Base-by-base conservation (phyloP, 148 eudicot genomes). In the Mesembryanthemum crystallinum region DNA sequence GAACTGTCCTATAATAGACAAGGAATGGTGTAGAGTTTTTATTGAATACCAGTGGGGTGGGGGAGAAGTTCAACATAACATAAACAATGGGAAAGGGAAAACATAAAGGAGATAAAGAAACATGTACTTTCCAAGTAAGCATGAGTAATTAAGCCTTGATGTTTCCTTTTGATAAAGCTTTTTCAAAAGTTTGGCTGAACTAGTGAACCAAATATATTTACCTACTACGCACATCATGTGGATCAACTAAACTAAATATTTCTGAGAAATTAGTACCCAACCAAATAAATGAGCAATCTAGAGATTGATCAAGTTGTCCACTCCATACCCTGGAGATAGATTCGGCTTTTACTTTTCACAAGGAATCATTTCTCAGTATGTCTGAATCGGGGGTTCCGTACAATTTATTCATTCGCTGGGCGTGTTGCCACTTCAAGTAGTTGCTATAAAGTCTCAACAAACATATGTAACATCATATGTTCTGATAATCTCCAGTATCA, bases 101-200 rank as follows among this genome's bases (percentile, higher is more conserved):
- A 30, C 21, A 63, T 29, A 29, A 17, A 17, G n/a, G n/a, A 30
- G 39, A 29, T 4, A 30, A 63, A 4, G 66, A 6, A 63, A n/a
- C 35, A 30, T 13, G 39, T 28, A 63, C 66, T 63, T 63, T 63
- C 66, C 66, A 63, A 13, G 66, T 63, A 28, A 63, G 66, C 39
- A 29, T 17, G 7, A 63, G 66, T 29, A 29, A 63, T 17, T 29
- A 29, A 30, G 66, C 66, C 39, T 63, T 60, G 39, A 3, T 29
- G 18, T 35, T 64, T 24, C 45, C 24, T 64, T 33, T 35, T 21
- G 24, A 33, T 20, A 14, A 18, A 33, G 45, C 68, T 33, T 8
- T n/a, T 33, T 64, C 32, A n/a, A 9, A 32, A 33, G 14, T 39
- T 18, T 6, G 37, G 43, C 43, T 33, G 11, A 64, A 15, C 35